Conservation (phyloP, 495 filamentous ascomycete species). For the Aspergillus haitiensis region DNA sequence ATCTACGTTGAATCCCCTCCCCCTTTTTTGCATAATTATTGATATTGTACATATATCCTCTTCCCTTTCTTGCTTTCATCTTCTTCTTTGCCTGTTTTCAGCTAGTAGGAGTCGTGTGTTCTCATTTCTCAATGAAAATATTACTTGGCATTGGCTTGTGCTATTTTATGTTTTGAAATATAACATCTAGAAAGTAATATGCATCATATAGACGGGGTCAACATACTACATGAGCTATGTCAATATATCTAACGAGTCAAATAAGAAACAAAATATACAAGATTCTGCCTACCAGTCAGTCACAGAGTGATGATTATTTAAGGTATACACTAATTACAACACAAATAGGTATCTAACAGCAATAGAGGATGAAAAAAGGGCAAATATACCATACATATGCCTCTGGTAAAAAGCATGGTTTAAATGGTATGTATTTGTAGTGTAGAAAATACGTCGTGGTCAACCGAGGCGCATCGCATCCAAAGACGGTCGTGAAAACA, state of each 20-base stretch:
- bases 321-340: conserved; percentile 34
- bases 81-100: neutral
- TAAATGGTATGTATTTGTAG: conserved; percentile 7
- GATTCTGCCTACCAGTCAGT: neutral
- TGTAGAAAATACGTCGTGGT: conserved; percentile 19
- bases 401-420: neutral
- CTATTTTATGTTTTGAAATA: too few species aligned
- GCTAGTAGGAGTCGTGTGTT: neutral
- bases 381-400: conserved; percentile 18
- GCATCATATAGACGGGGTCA: too few species aligned
- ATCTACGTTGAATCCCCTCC: too few species aligned
- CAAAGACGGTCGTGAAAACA: conserved; percentile 21
- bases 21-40: neutral
- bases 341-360: conserved; percentile 45
- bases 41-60: conserved; percentile 5
- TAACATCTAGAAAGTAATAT: too few species aligned
- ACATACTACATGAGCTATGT: too few species aligned
- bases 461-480: conserved; percentile 20
- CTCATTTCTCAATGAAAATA: neutral
- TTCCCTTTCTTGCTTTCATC: neutral
- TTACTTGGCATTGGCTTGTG: neutral
- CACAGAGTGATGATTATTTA: neutral
- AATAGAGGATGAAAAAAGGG: conserved; percentile 10
- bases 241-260: too few species aligned
- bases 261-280: neutral